Conservation (phyloP, 495 filamentous ascomycete species). For the Chaetomium cochliodes region DNA sequence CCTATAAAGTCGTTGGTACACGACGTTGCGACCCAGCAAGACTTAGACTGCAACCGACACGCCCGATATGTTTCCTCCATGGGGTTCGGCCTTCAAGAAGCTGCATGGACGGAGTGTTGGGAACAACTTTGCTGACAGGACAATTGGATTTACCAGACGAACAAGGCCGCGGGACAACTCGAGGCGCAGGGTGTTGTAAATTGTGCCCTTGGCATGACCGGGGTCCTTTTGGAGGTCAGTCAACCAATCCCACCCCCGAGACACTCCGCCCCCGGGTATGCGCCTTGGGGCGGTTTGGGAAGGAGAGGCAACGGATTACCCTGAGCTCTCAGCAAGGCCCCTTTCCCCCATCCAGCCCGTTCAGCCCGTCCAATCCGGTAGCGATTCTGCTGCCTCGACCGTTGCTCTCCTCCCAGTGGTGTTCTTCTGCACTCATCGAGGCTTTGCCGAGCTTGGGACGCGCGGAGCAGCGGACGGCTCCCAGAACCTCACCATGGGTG, state of each 20-base stretch:
- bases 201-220: constrained; percentile 35
- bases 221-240: constrained; percentile 35
- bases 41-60: not conserved
- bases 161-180: constrained; percentile 13
- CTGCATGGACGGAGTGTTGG: constrained; percentile 5
- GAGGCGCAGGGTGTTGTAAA: constrained; percentile 31
- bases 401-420: not conserved
- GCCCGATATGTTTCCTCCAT: not conserved
- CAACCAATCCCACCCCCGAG: constrained; percentile 33
- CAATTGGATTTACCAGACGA: constrained; percentile 21
- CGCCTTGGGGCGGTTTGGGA: constrained; percentile 18
- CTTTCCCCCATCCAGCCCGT: not conserved
- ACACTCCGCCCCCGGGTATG: constrained; percentile 18
- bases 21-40: not conserved
- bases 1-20: not conserved
- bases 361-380: constrained; percentile 13
- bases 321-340: constrained; percentile 9
- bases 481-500: constrained; percentile 5
- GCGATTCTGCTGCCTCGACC: not conserved
- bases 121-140: constrained; percentile 24
- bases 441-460: not conserved
- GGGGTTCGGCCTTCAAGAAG: not conserved
- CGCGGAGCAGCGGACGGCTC: not conserved
- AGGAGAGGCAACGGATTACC: constrained; percentile 9
- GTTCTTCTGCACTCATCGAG: not conserved